A percentile compares a stretch with the other conserved stretches of the same genome.
These are phyloP conservation scores for Mycena alexandri DNA, from an alignment of 768 basidiomycete species.

Conservation along the genomic window DNA sequence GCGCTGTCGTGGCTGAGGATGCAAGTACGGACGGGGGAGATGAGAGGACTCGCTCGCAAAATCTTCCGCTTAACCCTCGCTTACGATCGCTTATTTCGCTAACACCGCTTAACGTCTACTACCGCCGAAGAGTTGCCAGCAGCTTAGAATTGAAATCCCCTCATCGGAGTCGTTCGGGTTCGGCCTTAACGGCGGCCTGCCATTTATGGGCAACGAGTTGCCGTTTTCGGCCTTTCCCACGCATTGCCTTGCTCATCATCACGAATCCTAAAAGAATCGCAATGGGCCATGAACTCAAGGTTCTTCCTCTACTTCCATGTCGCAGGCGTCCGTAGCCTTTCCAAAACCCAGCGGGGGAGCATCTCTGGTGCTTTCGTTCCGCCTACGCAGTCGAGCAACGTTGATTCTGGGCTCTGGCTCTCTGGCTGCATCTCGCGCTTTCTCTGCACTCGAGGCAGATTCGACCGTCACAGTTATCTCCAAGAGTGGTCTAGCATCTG, in stretches of 20 bases:
- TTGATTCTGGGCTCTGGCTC: constrained; percentile 84
- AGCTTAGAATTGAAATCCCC: too few species aligned
- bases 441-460: constrained; percentile 85
- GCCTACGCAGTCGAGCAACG: constrained; percentile 62
- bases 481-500: constrained; percentile 58
- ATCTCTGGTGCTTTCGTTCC: constrained; percentile 85
- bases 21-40: too few species aligned
- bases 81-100: too few species aligned
- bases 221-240: constrained; percentile 1
- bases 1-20: too few species aligned
- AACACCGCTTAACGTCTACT: too few species aligned
- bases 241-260: constrained; percentile 23
- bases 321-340: constrained; percentile 40
- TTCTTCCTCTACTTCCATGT: constrained; percentile 18
- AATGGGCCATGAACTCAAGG: neutral
- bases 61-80: too few species aligned
- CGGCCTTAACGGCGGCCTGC: neutral
- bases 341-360: constrained; percentile 68
- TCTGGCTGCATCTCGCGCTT: constrained; percentile 88
- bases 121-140: too few species aligned
- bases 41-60: too few species aligned
- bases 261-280: constrained; percentile 3
- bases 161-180: neutral
- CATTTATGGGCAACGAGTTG: neutral
- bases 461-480: constrained; percentile 76